Base-by-base conservation (phyloP, 345 rosid species). In the Euclidium syriacum region DNA sequence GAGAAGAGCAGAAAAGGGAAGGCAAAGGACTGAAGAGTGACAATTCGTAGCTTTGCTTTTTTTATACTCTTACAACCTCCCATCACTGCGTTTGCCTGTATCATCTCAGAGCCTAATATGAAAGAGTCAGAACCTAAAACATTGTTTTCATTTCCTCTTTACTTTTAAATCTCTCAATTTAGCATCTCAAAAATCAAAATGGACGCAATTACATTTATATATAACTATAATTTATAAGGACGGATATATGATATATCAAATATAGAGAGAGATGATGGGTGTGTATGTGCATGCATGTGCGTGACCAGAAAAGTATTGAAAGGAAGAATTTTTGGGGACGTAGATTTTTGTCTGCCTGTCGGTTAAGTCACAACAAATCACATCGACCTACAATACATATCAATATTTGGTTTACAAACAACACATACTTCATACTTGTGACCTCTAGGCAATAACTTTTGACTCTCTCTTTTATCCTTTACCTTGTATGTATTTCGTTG, bases 261-360 rank as follows among this genome's bases (percentile, higher is more conserved):
- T 29, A 3, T 29, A 29, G 5, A 29, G 5, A 29, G 5, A 3
- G 5, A 29, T 29, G 33, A 29, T 29, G 33, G 3, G 8, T 29
- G 27, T 25, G 7, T 67, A 48, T 39, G 24, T 54, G 69, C 74
- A 47, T 62, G 74, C 24, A 70, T 44, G 68, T 61, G 63, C 29
- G 57, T 35, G 23, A 29, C 47, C 18, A 54, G 58, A 52, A 25
- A 49, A 30, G 27, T 32, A 48, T 55, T 12, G 58, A 18, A 39
- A 47, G 25, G 12, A 36, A 38, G 25, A 53, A 7, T 15, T 36
- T 70, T 30, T 18, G 69, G 68, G 17, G 58, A 5, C 36, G 69
- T 42, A 62, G 34, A 48, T 44, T 36, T 17, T 47, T 70, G 68
- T 70, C 74, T 70, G 49, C 44, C 43, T 70, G 74, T 70, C 74